These are phyloP conservation scores for Debaryomycetaceae sp. DNA, from an alignment of 1,139 yeast species.

Conservation along the genomic window DNA sequence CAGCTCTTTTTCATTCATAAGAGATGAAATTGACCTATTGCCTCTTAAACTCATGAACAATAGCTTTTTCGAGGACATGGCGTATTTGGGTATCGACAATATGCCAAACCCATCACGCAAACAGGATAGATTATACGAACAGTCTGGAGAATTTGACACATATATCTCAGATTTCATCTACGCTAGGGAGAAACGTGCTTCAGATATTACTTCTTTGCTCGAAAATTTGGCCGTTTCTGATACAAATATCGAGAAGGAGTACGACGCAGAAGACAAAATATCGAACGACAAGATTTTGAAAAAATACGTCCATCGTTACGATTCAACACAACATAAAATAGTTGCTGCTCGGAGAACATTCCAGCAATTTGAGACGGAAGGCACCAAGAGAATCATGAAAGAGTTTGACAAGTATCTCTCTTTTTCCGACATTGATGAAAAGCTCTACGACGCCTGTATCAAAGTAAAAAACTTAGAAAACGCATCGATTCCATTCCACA, in stretches of 20 bases:
- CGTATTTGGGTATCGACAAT: conserved; percentile 44
- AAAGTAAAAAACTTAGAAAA: conserved; percentile 15
- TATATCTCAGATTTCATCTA: conserved; percentile 27
- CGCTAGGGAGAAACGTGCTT: conserved; percentile 12
- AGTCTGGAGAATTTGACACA: conserved; percentile 15
- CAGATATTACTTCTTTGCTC: neutral
- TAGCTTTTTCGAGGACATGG: conserved; percentile 45
- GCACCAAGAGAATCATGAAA: neutral
- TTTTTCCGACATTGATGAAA: conserved; percentile 2
- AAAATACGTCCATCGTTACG: conserved; percentile 14
- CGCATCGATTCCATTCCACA: conserved; percentile 28
- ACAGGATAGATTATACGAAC: conserved; percentile 31
- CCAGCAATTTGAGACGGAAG: neutral
- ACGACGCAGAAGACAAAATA: neutral
- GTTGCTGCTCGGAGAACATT: conserved; percentile 6
- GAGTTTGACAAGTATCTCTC: neutral
- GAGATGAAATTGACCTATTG: conserved; percentile 57
- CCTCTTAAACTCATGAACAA: conserved; percentile 48
- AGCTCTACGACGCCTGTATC: conserved; percentile 25
- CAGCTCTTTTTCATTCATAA: conserved; percentile 64
- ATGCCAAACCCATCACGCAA: conserved; percentile 24
- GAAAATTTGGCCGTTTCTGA: conserved; percentile 13
- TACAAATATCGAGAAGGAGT: conserved; percentile 12
- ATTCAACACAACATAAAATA: conserved; percentile 13
- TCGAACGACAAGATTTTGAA: conserved; percentile 16